Evolutionary conservation across 441 rosid genomes (phyloP).

Genomic region (Syzygium malaccense): DNA sequence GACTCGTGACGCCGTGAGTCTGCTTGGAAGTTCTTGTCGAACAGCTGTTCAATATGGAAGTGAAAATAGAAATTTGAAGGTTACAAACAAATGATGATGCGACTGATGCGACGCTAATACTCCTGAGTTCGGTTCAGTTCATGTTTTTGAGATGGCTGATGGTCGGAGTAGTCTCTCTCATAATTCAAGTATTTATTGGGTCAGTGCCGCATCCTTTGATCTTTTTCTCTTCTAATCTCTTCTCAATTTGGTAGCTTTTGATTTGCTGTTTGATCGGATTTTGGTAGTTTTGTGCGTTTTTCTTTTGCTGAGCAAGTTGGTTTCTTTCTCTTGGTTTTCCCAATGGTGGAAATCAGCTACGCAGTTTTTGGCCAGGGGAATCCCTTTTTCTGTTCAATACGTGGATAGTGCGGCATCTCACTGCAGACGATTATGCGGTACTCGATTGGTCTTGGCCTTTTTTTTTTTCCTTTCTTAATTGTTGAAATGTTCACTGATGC

Average conservation of each 20-base stretch:
- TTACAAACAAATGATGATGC: not conserved
- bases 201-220: slow-evolving; percentile 10
- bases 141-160: slow-evolving; percentile 7
- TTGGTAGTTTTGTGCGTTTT: not conserved
- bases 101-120: not conserved
- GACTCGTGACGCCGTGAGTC: not conserved
- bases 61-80: not conserved
- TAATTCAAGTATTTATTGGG: slow-evolving; percentile 79
- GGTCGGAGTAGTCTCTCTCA: slow-evolving; percentile 51
- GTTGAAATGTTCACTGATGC: not conserved
- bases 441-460: not conserved
- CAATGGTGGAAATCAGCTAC: slow-evolving; percentile 40
- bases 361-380: slow-evolving; percentile 81
- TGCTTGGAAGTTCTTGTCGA: not conserved
- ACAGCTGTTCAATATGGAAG: not conserved
- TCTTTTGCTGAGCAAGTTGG: not conserved
- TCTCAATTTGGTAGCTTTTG: not conserved
- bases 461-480: not conserved
- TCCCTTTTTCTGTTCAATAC: slow-evolving; percentile 86
- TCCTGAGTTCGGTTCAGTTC: not conserved
- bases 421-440: slow-evolving; percentile 82
- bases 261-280: not conserved
- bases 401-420: slow-evolving; percentile 90
- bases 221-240: not conserved
- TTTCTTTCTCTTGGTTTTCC: not conserved